These are phyloP conservation scores for Trichosanthes cucumerina DNA, from an alignment of 306 rosid species.

Conservation along the genomic window DNA sequence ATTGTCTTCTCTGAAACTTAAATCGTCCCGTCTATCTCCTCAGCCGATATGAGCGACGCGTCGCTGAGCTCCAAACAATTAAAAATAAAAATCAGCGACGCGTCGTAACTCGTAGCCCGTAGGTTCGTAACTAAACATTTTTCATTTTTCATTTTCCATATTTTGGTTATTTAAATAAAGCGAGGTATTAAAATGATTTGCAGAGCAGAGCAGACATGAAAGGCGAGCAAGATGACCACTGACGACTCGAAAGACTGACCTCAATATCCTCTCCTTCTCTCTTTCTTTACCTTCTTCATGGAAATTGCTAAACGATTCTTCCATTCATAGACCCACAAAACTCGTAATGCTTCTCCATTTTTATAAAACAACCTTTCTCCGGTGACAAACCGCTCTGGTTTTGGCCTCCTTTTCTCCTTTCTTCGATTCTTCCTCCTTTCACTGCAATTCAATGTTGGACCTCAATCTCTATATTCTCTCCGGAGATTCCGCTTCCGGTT, in stretches of 20 bases:
- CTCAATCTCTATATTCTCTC: neutral
- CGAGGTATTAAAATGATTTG: neutral
- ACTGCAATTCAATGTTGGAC: neutral
- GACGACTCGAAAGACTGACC: neutral
- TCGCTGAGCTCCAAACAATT: too few species aligned
- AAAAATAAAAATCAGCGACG: too few species aligned
- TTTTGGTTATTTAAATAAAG: neutral
- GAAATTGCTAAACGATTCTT: neutral
- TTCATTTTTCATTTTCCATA: neutral
- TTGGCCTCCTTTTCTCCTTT: neutral
- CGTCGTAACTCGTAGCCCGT: too few species aligned
- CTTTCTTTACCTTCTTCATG: neutral
- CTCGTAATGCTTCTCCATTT: neutral
- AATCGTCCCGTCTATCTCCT: too few species aligned
- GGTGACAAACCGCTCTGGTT: neutral
- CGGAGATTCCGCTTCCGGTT: neutral
- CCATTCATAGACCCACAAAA: neutral
- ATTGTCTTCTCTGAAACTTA: too few species aligned
- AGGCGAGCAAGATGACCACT: slow-evolving; percentile 2
- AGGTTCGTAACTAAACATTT: neutral
- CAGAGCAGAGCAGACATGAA: slow-evolving; percentile 1
- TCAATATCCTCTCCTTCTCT: neutral
- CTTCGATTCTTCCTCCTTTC: neutral
- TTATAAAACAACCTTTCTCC: neutral
- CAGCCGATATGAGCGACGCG: too few species aligned